Base-by-base conservation (phyloP, 352 stramenopile species). In the Bremia lactucae region DNA sequence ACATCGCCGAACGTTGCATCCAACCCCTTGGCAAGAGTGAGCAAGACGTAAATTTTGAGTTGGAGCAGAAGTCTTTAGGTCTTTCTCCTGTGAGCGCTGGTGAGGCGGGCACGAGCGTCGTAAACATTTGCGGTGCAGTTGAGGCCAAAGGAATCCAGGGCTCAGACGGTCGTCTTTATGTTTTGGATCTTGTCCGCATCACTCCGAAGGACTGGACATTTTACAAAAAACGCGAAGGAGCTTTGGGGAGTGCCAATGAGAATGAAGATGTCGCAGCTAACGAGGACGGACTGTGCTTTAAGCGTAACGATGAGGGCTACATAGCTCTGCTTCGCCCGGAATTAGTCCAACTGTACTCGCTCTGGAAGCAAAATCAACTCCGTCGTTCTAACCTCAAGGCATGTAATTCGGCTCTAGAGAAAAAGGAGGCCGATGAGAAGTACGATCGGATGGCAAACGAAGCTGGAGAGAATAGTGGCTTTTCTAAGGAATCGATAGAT, bases 111-210 rank as follows among this genome's bases (percentile, higher is more conserved):
- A 75, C 68, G 0, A 54, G 70, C 6, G 59, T 82, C 15, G 67
- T 87, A 16, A 58, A 76, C 42, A 65, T 97, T 1, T 97, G 85
- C 51, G 87, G 80, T 14, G 91, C 95, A 5, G 74, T 98, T 34
- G 94, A 97, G 49, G 91, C 87, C 36, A 98, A 98, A 68, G 93
- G 92, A 20, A 97, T 98, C 52, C 55, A 84, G 21, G 90, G 93
- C n/a, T 95, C 87, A 8, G 95, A 98, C 54, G 81, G 76, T 13
- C 78, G 86, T 40, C 75, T 88, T 52, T 98, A 98, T 68, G 67
- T 97, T 10, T 64, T 98, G 19, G 95, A 98, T 62, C 76, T 97
- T 5, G 90, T 95, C 15, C 80, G 94, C 18, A 87, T 97, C 40
- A 97, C 92, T 9, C 90, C 93, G 2, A 89, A 96, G 49, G 94